Evolutionary conservation across 306 rosid species (phyloP), one percentile per base, ranked within the genome.

Genomic region (Medicago ruthenica): DNA sequence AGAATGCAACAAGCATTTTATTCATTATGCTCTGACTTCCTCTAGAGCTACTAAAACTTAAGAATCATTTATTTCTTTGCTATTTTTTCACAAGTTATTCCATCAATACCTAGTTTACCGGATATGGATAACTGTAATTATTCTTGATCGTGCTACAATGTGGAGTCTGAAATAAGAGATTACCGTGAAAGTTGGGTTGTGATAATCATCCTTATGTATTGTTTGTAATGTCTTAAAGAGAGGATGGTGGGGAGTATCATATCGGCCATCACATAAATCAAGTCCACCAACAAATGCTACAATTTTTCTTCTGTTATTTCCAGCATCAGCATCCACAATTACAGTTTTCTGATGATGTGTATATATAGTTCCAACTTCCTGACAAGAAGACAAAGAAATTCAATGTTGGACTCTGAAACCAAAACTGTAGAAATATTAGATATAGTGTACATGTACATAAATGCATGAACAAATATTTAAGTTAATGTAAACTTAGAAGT

Each of bases 291-390:
- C 97, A 86, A 95, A 95, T 73, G 99, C 96, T 72, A 90, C 51
- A 71, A 95, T 88, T 82, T 92, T 95, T 85, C 97, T 89, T 84
- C 82, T 82, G 74, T 79, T 83, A 79, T 76, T 68, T 57, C 97
- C 99, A 79, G 97, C 96, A 80, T 90, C 97, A 65, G 93, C 92
- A 81, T 95, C 99, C 74, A 92, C 97, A 66, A 95, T 90, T 14
- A 95, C 96, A 24, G 92, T 95, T 85, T 95, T 95, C 89, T 95
- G 99, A 86, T 92, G 99, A 88, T 95, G 99, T 0, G 99, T 95
- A 82, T 95, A 95, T 69, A 95, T 95, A 13, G 99, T 90, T 76
- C 88, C 97, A 37, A 90, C 97, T 89, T 95, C 99, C 99, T 95
- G 88, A 80, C 60, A 75, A 60, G 22, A 21, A 53, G 27, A 48